Evolutionary conservation across 192 early-diverging fungal species (phyloP), one percentile per base, ranked within the genome.

Genomic region (Rhizophlyctis rosea): DNA sequence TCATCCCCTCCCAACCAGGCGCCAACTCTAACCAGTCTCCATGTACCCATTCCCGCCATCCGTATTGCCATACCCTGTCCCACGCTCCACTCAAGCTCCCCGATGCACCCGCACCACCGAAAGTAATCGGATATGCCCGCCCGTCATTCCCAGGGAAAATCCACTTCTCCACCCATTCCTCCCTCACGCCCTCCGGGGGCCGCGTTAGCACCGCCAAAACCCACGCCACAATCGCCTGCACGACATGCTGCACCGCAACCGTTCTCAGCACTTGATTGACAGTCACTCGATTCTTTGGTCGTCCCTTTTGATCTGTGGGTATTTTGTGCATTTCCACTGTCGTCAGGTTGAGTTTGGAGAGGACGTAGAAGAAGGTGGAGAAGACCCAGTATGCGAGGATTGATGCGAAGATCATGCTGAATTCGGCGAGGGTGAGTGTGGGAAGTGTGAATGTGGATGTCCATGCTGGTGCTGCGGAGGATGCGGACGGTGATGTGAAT

Each of bases 311-410:
- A 71, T 63, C 78, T 59, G 66, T 88, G 72, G 70, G 69, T 49
- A 91, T 82, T 30, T 87, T 72, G 63, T 90, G 88, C 62, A 86
- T 69, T 63, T 91, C 90, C 48, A 89, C 71, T 48, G 76, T 77
- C 11, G 85, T 77, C 18, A 83, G 64, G 50, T 86, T 70, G 14
- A 78, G 62, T 54, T 69, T 64, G 11, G 87, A 86, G 48, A 90
- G 67, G 51, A 82, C 68, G 69, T 83, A 85, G 39, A 85, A 86
- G 49, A 85, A 68, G 9, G 85, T 69, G 0, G 83, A 88, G 65
- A 90, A 91, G 4, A 72, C 50, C 87, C 87, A 91, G 68, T 91
- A 91, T 18, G 76, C 70, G 5, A 77, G 65, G 31, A 88, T 39
- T 2, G 90, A 87, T 1, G 59, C 53, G 35, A 75, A 50, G 39